A percentile compares a stretch with the other conserved stretches of the same genome.
Conservation (phyloP, 148 eudicot species). For the Camellia lanceoleosa region DNA sequence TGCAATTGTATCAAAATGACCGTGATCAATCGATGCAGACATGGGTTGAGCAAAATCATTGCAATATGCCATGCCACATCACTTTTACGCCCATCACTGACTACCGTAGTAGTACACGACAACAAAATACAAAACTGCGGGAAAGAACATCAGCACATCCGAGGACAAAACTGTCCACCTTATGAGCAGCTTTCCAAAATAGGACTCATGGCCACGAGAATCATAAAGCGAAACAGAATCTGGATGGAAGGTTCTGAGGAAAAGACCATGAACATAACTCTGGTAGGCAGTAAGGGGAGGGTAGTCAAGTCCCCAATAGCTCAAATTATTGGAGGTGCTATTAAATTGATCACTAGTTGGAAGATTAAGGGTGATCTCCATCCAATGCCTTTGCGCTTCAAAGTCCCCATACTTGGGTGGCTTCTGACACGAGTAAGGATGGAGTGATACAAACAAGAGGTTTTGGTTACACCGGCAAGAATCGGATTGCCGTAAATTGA, state of each 20-base stretch:
- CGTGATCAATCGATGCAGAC: constrained; percentile 86
- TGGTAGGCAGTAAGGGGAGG: constrained; percentile 99
- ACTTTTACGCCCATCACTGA: constrained; percentile 30
- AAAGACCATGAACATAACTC: constrained; percentile 79
- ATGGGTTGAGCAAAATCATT: constrained; percentile 72
- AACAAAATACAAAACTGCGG: constrained; percentile 66
- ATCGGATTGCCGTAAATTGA: too few species aligned
- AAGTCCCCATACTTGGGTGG: constrained; percentile 93
- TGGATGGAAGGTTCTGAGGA: constrained; percentile 61
- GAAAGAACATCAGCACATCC: constrained; percentile 69
- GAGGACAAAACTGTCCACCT: constrained; percentile 88
- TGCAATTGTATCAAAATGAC: constrained; percentile 96
- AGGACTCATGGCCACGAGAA: constrained; percentile 92
- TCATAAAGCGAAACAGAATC: constrained; percentile 64
- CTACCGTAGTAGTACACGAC: constrained; percentile 41
- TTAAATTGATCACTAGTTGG: constrained; percentile 76
- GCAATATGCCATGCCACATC: constrained; percentile 67
- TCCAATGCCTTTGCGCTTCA: constrained; percentile 99
- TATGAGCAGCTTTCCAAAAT: constrained; percentile 89
- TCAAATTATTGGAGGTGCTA: constrained; percentile 68
- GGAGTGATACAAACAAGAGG: constrained; percentile 72
- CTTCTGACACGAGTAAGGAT: constrained; percentile 80
- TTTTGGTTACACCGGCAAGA: too few species aligned
- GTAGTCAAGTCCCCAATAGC: constrained; percentile 95
- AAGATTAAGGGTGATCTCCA: constrained; percentile 87